Evolutionary conservation across 2,329 filamentous ascomycete genomes (phyloP).

Genomic region (Verticillium longisporum): DNA sequence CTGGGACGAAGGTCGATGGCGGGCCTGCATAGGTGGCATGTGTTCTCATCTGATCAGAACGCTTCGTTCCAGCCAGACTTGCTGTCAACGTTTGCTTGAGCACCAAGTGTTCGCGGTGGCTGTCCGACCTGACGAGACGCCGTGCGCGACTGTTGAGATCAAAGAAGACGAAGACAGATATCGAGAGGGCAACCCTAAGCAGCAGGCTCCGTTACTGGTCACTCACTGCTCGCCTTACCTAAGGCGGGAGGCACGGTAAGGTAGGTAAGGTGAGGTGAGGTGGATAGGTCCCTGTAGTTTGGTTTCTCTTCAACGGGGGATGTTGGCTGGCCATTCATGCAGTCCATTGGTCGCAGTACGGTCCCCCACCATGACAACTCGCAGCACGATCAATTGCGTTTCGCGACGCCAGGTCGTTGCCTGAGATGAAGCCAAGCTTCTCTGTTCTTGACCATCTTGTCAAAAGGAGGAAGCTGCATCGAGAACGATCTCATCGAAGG

Average conservation of each 20-base stretch:
- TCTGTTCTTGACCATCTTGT: neutral
- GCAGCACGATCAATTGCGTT: neutral
- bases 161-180: neutral
- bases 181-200: neutral
- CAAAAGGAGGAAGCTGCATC: neutral
- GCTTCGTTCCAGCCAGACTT: too few relatives aligned
- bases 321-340: slow-evolving; percentile 2
- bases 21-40: too few relatives aligned
- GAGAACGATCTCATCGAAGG: neutral
- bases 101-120: too few relatives aligned
- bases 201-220: slow-evolving; percentile 2
- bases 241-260: too few relatives aligned
- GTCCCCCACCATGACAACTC: neutral
- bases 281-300: neutral
- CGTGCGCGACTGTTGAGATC: neutral
- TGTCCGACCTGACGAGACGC: too few relatives aligned
- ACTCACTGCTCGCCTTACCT: neutral
- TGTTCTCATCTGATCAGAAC: too few relatives aligned
- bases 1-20: neutral
- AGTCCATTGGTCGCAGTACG: slow-evolving; percentile 10
- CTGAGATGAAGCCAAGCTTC: neutral
- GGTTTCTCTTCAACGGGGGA: slow-evolving; percentile 1
- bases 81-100: too few relatives aligned
- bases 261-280: too few relatives aligned
- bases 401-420: neutral